Percentiles rank a stretch among this genome's conserved stretches.
These are phyloP conservation scores for Aspergillus piperis DNA, from an alignment of 2,329 filamentous ascomycete species.

Conservation along the genomic window DNA sequence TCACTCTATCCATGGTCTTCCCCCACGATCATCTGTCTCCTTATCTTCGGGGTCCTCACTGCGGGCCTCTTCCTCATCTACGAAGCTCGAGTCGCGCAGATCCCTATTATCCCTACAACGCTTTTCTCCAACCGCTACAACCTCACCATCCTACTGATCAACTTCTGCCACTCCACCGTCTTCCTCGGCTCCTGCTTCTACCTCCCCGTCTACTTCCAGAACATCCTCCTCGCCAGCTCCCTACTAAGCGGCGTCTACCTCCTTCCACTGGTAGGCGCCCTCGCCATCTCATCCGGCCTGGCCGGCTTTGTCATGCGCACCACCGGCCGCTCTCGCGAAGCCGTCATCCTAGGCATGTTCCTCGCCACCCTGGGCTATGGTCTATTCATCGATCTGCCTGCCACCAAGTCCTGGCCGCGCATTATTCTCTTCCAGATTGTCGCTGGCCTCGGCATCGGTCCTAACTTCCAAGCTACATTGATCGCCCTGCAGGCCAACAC, in stretches of 20 bases:
- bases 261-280: slow-evolving; percentile 63
- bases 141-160: slow-evolving; percentile 60
- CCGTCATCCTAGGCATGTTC: slow-evolving; percentile 57
- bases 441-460: slow-evolving; percentile 14
- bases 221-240: slow-evolving; percentile 62
- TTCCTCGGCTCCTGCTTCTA: slow-evolving; percentile 73
- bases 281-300: slow-evolving; percentile 59
- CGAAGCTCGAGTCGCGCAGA: slow-evolving; percentile 69
- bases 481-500: slow-evolving; percentile 10
- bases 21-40: slow-evolving; percentile 69
- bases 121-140: slow-evolving; percentile 65
- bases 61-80: slow-evolving; percentile 67
- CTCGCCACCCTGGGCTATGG: slow-evolving; percentile 62
- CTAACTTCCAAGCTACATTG: slow-evolving; percentile 20
- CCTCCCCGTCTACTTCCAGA: slow-evolving; percentile 75
- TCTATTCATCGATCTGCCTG: slow-evolving; percentile 54
- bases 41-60: slow-evolving; percentile 67
- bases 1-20: slow-evolving; percentile 72
- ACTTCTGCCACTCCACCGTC: slow-evolving; percentile 67
- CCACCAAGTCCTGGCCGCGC: slow-evolving; percentile 45
- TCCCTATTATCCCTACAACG: slow-evolving; percentile 70
- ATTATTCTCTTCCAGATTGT: slow-evolving; percentile 35
- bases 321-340: slow-evolving; percentile 60
- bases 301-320: slow-evolving; percentile 68
- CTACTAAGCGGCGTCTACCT: slow-evolving; percentile 68